These are phyloP conservation scores for Scedosporium dehoogii DNA, from an alignment of 2,329 filamentous ascomycete genomes.

Conservation along the genomic window DNA sequence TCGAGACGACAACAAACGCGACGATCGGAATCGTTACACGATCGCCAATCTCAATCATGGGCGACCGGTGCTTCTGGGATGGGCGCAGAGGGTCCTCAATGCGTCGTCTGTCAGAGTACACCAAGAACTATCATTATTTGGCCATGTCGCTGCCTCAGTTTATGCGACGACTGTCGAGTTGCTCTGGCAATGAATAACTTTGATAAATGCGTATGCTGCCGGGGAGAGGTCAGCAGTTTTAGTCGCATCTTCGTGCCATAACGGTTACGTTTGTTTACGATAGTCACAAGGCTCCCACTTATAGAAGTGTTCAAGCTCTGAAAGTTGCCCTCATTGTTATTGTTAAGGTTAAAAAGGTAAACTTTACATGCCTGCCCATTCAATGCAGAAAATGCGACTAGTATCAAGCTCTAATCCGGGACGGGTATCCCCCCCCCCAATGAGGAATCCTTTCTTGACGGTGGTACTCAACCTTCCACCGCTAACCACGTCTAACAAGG, in stretches of 20 bases:
- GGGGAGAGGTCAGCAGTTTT: constrained; percentile 80
- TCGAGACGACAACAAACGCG: constrained; percentile 29
- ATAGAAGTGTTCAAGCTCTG: background rate
- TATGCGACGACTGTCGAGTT: constrained; percentile 92
- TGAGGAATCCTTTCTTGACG: constrained; percentile 89
- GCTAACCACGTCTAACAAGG: constrained; percentile 73
- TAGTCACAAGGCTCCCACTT: background rate
- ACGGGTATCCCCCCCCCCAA: constrained; percentile 55
- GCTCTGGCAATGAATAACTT: constrained; percentile 96
- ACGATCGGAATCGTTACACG: background rate
- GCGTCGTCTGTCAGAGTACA: constrained; percentile 85
- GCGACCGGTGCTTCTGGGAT: constrained; percentile 62
- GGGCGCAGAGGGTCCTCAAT: constrained; percentile 65
- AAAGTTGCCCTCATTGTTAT: background rate
- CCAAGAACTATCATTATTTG: constrained; percentile 85
- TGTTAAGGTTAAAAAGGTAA: background rate
- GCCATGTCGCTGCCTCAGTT: constrained; percentile 88
- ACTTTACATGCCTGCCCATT: constrained; percentile 84
- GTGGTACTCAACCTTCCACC: constrained; percentile 84
- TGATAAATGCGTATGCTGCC: constrained; percentile 89
- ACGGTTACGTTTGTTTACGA: background rate
- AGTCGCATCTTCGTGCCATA: constrained; percentile 82
- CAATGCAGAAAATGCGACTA: constrained; percentile 71
- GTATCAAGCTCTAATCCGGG: constrained; percentile 14
- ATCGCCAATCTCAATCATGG: constrained; percentile 38